Evolutionary conservation across 2,329 filamentous ascomycete genomes (phyloP), one percentile per base, ranked within the genome.

Genomic region (Colletotrichum sp.): DNA sequence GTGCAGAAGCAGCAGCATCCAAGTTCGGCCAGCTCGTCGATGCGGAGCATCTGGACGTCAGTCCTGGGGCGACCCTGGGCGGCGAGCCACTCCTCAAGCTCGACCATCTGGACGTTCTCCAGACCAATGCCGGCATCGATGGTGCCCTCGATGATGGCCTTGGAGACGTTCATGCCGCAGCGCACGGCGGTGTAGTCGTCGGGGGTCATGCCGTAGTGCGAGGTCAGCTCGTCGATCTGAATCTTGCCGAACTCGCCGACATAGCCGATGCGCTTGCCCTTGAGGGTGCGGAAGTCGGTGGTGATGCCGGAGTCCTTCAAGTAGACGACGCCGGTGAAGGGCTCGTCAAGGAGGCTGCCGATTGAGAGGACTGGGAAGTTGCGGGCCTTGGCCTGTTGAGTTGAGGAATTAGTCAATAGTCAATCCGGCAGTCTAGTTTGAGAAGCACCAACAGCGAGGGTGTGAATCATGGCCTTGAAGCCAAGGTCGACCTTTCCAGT

Each of bases 391-490:
- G 94, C 94, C 91, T 93, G 76, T 13, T 8, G 16, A 22, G 76
- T 13, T 8, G 16, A 22, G 22, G n/a, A 5, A 9, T 43, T 27
- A 68, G 56, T 39, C 12, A 9, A 2, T 8, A 3, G 3, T 18
- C 12, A 3, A 27, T 18, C 18, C 25, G 6, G 0, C 3, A 3
- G n/a, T n/a, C n/a, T n/a, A n/a, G n/a, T 10, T 16, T 52, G 10
- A 7, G n/a, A 18, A 6, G 10, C 15, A 83, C 88, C 77, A 85
- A 93, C 92, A 71, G 93, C 94, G 75, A 96, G 89, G 10, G 94
- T 95, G 81, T 96, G 94, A 79, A 96, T 96, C 94, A 96, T 95
- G 78, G 94, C 94, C 85, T 95, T 96, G 89, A 94, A 95, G 60
- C 94, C 94, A 81, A 95, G 90, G 81, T 95, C 93, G 66, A 95